Evolutionary conservation across 768 basidiomycete species (phyloP).

Genomic region (Leccinum truebloodii): DNA sequence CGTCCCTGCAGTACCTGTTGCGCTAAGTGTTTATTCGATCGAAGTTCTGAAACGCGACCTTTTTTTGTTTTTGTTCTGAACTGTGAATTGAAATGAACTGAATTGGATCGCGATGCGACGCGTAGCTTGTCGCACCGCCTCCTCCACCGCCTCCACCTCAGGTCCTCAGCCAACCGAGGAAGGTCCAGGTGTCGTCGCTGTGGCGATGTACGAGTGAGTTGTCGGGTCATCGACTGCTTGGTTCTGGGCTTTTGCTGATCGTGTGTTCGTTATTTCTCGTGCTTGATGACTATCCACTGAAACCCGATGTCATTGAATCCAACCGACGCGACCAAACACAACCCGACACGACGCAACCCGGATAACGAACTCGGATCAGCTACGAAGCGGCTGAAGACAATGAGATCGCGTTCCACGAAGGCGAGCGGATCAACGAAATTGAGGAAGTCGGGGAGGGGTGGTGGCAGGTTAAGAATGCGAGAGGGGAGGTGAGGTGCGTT

Average conservation of each 20-base stretch:
- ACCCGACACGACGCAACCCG: too few relatives aligned
- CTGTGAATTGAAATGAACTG: neutral
- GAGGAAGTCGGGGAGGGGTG: conserved; percentile 39
- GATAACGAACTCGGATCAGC: conserved; percentile 40
- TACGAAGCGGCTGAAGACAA: conserved; percentile 93
- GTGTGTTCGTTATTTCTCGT: too few relatives aligned
- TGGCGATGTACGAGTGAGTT: conserved; percentile 71
- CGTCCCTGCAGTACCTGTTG: conserved; percentile 36
- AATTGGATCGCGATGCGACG: neutral
- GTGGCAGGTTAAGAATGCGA: conserved; percentile 61
- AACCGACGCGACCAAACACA: too few relatives aligned
- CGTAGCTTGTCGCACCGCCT: conserved; percentile 33
- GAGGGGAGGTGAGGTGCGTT: conserved; percentile 34
- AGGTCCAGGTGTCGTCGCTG: conserved; percentile 50
- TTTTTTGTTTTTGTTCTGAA: too few relatives aligned
- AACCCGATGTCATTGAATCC: too few relatives aligned
- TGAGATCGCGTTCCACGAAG: conserved; percentile 83
- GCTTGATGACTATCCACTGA: too few relatives aligned
- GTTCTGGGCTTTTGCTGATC: too few relatives aligned
- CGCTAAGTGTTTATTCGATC: too few relatives aligned
- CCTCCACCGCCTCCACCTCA: conserved; percentile 38
- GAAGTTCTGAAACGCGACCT: too few relatives aligned
- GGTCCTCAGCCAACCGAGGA: conserved; percentile 56
- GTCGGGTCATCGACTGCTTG: too few relatives aligned
- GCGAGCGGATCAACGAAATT: conserved; percentile 71